Conservation (phyloP, 108 stramenopile species). For the Fragilariopsis cylindrus region DNA sequence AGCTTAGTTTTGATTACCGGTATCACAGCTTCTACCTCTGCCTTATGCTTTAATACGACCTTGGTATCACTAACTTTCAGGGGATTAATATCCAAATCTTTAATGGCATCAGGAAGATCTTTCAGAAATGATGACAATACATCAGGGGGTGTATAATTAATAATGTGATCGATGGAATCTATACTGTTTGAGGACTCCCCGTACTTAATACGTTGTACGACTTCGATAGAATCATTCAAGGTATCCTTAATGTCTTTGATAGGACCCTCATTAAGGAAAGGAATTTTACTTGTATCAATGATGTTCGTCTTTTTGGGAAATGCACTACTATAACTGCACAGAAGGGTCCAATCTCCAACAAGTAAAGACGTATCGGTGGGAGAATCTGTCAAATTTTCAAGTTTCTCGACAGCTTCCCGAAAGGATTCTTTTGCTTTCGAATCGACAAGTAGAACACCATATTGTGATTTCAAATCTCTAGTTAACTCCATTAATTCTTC, state of each 20-base stretch:
- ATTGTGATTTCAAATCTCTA: slow-evolving; percentile 19
- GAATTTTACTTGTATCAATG: slow-evolving; percentile 39
- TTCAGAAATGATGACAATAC: slow-evolving; percentile 37
- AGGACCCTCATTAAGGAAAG: slow-evolving; percentile 34
- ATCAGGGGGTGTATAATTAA: slow-evolving; percentile 59
- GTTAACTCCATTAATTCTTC: slow-evolving; percentile 29
- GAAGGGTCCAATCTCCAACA: slow-evolving; percentile 73
- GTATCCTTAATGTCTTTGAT: slow-evolving; percentile 43
- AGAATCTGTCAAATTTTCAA: slow-evolving; percentile 32
- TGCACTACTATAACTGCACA: slow-evolving; percentile 49
- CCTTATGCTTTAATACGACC: slow-evolving; percentile 74
- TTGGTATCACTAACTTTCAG: slow-evolving; percentile 58
- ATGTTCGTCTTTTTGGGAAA: slow-evolving; percentile 3
- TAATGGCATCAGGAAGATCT: slow-evolving; percentile 37
- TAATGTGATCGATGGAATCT: slow-evolving; percentile 65
- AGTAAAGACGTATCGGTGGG: slow-evolving; percentile 15
- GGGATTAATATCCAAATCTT: slow-evolving; percentile 65
- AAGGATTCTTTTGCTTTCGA: slow-evolving; percentile 34
- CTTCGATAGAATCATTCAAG: slow-evolving; percentile 45
- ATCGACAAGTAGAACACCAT: slow-evolving; percentile 36
- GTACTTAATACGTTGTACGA: slow-evolving; percentile 62
- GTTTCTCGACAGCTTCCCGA: slow-evolving; percentile 32
- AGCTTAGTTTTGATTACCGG: slow-evolving; percentile 62
- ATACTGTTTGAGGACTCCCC: slow-evolving; percentile 30
- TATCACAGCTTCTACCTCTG: slow-evolving; percentile 49